Conservation (phyloP, 1,284 basidiomycete genomes). For the Tetrapyrgos nigripes region DNA sequence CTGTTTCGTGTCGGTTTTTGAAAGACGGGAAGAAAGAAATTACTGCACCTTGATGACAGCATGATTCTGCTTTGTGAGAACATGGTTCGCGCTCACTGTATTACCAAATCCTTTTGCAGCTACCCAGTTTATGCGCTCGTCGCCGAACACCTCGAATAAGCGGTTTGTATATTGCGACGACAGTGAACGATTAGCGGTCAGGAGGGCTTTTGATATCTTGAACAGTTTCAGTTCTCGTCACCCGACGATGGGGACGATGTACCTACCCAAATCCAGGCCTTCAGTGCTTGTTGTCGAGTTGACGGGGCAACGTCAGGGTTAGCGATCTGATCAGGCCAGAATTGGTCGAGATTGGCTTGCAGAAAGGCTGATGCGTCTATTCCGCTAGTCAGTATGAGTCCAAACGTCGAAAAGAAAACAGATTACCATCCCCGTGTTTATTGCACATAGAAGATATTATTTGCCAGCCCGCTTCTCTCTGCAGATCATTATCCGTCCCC, state of each 20-base stretch:
- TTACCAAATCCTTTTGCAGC: slow-evolving; percentile 79
- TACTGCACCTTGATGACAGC: slow-evolving; percentile 73
- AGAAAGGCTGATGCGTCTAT: slow-evolving; percentile 59
- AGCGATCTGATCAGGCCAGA: slow-evolving; percentile 56
- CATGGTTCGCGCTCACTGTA: slow-evolving; percentile 61
- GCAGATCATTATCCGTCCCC: slow-evolving; percentile 56
- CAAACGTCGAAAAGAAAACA: neutral
- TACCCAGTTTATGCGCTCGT: slow-evolving; percentile 64
- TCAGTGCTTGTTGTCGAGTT: slow-evolving; percentile 59
- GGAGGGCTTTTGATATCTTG: slow-evolving; percentile 81
- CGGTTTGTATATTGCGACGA: slow-evolving; percentile 65
- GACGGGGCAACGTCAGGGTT: slow-evolving; percentile 34
- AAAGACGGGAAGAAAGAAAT: neutral
- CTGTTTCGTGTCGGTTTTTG: slow-evolving; percentile 45
- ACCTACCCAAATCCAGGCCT: slow-evolving; percentile 75
- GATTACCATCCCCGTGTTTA: slow-evolving; percentile 70
- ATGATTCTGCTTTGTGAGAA: slow-evolving; percentile 81
- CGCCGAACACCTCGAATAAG: slow-evolving; percentile 73
- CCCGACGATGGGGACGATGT: neutral
- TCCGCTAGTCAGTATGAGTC: neutral
- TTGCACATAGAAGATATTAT: slow-evolving; percentile 77
- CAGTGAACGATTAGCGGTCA: slow-evolving; percentile 72
- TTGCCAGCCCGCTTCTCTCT: slow-evolving; percentile 66
- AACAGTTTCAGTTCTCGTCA: neutral
- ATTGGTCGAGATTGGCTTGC: slow-evolving; percentile 44